Evolutionary conservation across 2,329 filamentous ascomycete species (phyloP).

Genomic region (Dactylellina haptotyla): DNA sequence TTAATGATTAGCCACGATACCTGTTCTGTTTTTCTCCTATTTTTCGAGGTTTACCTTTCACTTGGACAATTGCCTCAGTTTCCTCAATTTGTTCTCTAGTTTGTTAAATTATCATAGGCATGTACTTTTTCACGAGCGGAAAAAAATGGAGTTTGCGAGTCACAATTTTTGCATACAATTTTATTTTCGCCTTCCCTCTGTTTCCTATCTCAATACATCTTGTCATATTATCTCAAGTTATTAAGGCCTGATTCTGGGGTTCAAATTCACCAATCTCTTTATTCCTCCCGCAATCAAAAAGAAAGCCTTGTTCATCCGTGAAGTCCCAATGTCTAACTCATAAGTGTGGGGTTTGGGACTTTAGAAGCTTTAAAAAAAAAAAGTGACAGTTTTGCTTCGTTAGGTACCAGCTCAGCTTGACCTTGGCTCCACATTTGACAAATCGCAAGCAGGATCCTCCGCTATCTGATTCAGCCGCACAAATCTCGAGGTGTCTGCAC

Average conservation of each 20-base stretch:
- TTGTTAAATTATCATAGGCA: conserved; percentile 36
- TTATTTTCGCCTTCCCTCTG: conserved; percentile 19
- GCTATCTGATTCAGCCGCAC: conserved; percentile 45
- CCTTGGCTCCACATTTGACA: conserved; percentile 41
- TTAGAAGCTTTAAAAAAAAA: neutral
- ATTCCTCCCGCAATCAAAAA: neutral
- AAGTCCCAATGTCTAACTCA: too few relatives aligned
- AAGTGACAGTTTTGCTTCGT: neutral
- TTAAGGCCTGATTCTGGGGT: conserved; percentile 13
- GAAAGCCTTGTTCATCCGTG: neutral
- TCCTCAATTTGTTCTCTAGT: conserved; percentile 20
- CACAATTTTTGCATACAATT: conserved; percentile 45
- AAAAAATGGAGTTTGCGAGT: conserved; percentile 54
- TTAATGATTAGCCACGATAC: conserved; percentile 51
- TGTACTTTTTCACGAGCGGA: conserved; percentile 52
- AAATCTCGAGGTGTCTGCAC: conserved; percentile 29
- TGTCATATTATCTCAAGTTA: conserved; percentile 39
- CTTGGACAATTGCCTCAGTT: conserved; percentile 23
- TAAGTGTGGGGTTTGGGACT: too few relatives aligned
- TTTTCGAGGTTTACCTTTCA: conserved; percentile 45
- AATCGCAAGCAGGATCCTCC: conserved; percentile 22
- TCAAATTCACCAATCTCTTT: neutral
- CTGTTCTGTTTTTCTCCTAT: conserved; percentile 29
- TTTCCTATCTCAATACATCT: conserved; percentile 22
- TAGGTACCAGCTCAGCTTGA: conserved; percentile 14